phyloP scores from a whole-genome alignment of 768 basidiomycete species.

The Trametes meyenii region DNA sequence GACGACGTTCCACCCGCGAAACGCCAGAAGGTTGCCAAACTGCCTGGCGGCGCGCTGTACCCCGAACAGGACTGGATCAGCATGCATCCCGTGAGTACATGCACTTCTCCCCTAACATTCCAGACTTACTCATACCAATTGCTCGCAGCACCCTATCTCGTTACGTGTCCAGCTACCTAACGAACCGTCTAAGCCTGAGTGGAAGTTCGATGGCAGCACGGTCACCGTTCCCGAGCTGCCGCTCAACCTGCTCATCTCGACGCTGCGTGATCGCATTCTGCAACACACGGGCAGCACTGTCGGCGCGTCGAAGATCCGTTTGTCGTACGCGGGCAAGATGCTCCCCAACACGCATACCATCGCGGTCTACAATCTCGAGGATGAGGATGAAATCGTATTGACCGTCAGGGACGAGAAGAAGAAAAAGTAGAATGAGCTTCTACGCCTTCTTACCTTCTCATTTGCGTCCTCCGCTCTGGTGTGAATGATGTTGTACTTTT shows the following conservation, averaged over 20 bases:
- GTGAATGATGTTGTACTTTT: conserved; percentile 17
- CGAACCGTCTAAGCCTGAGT: conserved; percentile 85
- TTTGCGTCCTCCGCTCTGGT: conserved; percentile 1
- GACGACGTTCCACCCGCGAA: conserved; percentile 84
- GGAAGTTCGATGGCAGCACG: conserved; percentile 84
- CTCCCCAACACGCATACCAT: conserved; percentile 85
- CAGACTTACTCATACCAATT: background rate
- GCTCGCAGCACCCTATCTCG: conserved; percentile 75
- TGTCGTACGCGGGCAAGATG: conserved; percentile 83
- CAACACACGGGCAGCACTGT: conserved; percentile 78
- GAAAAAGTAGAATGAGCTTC: conserved; percentile 40
- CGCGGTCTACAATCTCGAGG: conserved; percentile 87
- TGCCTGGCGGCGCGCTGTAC: conserved; percentile 83
- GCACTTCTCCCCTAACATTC: conserved; percentile 6
- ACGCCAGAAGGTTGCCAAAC: conserved; percentile 81
- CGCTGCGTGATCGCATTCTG: conserved; percentile 86
- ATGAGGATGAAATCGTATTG: conserved; percentile 82
- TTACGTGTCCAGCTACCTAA: conserved; percentile 83
- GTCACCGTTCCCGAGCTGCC: conserved; percentile 83
- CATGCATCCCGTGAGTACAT: conserved; percentile 74
- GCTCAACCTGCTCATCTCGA: conserved; percentile 82
- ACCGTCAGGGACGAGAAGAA: conserved; percentile 78
- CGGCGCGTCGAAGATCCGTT: conserved; percentile 75
- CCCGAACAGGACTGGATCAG: conserved; percentile 88
- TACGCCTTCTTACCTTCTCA: background rate